Evolutionary conservation across 1,284 basidiomycete genomes (phyloP), one percentile per base, ranked within the genome.

Genomic region (Vanrija sp.): DNA sequence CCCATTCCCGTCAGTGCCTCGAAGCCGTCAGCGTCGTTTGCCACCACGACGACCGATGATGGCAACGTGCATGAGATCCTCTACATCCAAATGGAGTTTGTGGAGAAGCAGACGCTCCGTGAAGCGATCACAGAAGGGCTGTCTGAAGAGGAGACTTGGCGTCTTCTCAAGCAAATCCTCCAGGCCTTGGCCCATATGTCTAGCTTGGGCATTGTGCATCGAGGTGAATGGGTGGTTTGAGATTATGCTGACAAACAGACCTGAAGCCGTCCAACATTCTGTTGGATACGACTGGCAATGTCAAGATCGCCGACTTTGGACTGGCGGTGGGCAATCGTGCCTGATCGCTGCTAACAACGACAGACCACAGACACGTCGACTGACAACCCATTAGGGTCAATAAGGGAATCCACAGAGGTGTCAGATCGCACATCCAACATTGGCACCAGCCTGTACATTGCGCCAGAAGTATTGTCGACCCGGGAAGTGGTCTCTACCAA

Each of bases 241-340:
- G 18, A 2, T n/a, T 0, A 25, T 43, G 40, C 25, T 53, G 23
- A 49, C 9, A 26, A 15, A 9, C 38, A 64, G 94, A 97, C 72
- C 88, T 95, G 73, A 96, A 95, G 71, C 79, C 91, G 15, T 89
- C 88, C 0, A 95, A 95, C 66, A 91, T 95, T 58, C 90, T 95
- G 71, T 89, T 95, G 48, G 89, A 93, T 72, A 87, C 84, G 14
- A 88, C 88, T 55, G 91, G 90, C 6, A 90, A 96, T 64, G 89
- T 80, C 87, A 96, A 89, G 83, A 88, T 97, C 47, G 94, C 93
- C 23, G 94, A 97, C 75, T 97, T 97, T 70, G 94, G 94, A 38
- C 80, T 97, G 3, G 72, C 73, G 6, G 65, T 68, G 44, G 50
- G 66, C 49, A 5, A 58, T 18, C 63, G 15, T 34, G 23, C 3